Evolutionary conservation across 805 yeast species (phyloP).

Genomic region (Pichia membranifaciens): DNA sequence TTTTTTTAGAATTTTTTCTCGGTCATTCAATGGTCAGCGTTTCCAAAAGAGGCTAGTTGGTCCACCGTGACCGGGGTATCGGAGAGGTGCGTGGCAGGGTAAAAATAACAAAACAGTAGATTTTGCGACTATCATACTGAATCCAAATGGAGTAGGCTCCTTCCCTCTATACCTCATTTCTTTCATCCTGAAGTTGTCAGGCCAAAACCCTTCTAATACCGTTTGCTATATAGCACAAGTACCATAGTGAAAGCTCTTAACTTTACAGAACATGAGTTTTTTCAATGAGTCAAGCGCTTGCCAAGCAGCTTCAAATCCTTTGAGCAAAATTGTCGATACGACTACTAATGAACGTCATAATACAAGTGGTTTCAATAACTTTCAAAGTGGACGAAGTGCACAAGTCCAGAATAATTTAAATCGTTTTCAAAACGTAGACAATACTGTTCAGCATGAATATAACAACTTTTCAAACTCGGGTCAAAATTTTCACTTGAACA

Average conservation of each 20-base stretch:
- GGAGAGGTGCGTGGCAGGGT: too few relatives aligned
- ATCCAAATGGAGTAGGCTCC: too few relatives aligned
- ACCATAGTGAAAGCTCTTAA: too few relatives aligned
- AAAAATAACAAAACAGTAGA: too few relatives aligned
- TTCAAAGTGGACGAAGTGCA: neutral
- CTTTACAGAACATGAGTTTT: slow-evolving; percentile 7
- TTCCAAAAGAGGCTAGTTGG: too few relatives aligned
- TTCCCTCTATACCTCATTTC: too few relatives aligned
- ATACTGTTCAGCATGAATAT: slow-evolving; percentile 2
- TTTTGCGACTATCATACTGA: too few relatives aligned
- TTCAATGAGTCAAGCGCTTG: slow-evolving; percentile 5
- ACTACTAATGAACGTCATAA: neutral
- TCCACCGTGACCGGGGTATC: too few relatives aligned
- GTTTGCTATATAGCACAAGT: too few relatives aligned
- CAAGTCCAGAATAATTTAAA: neutral
- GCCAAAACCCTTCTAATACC: too few relatives aligned
- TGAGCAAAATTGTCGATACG: slow-evolving; percentile 1
- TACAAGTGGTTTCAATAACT: neutral
- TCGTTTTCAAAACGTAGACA: slow-evolving; percentile 2
- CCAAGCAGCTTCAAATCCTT: slow-evolving; percentile 4
- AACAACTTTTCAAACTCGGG: neutral
- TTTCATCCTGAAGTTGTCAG: too few relatives aligned
- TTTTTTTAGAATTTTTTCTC: neutral
- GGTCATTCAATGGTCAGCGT: neutral
- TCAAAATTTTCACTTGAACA: neutral